A percentile compares a stretch with the other conserved stretches of the same genome.
These are phyloP conservation scores for Chlorophyllum brunneum DNA, from an alignment of 768 basidiomycete genomes.

Conservation along the genomic window DNA sequence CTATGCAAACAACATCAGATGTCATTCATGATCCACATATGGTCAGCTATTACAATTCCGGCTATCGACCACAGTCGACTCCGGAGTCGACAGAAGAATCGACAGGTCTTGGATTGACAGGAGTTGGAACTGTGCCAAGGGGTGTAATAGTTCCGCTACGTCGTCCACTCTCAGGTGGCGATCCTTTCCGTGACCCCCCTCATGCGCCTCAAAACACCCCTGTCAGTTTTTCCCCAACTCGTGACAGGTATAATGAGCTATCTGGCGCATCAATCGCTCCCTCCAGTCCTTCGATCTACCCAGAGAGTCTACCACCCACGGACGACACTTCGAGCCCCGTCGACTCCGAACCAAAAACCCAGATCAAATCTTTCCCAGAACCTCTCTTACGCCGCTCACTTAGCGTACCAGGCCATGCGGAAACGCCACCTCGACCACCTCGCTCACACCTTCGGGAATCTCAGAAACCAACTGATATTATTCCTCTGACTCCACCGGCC, in stretches of 20 bases:
- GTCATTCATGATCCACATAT: constrained; percentile 9
- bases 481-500: constrained; percentile 14
- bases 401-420: background rate
- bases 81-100: background rate
- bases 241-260: background rate
- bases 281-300: constrained; percentile 50
- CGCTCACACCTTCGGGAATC: constrained; percentile 21
- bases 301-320: constrained; percentile 35
- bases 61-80: constrained; percentile 2
- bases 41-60: background rate
- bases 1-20: constrained; percentile 29
- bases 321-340: constrained; percentile 24
- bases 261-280: constrained; percentile 27
- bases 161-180: constrained; percentile 13
- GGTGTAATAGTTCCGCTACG: constrained; percentile 3
- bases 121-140: background rate
- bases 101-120: constrained; percentile 5
- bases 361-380: background rate
- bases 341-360: background rate
- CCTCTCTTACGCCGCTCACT: constrained; percentile 8
- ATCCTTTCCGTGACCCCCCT: constrained; percentile 33
- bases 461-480: background rate
- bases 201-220: constrained; percentile 17
- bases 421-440: constrained; percentile 17
- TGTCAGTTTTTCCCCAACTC: constrained; percentile 7